Conservation (phyloP, 2,329 filamentous ascomycete genomes). For the Teratosphaeria gauchensis region DNA sequence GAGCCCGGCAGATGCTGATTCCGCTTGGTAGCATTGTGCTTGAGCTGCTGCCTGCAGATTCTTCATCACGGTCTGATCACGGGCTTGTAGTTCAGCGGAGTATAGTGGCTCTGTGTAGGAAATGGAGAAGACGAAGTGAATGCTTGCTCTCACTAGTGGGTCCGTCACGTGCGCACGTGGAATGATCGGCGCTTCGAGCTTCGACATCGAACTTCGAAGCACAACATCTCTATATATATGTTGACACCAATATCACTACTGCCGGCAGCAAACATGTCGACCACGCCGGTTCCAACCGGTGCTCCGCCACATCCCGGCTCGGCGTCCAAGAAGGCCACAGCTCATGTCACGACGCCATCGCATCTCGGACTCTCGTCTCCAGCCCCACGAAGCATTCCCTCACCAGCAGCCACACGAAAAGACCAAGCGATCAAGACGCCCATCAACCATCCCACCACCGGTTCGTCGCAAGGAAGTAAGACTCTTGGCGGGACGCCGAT, state of each 20-base stretch:
- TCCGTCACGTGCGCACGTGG: too few species aligned
- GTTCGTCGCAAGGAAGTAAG: conserved; percentile 20
- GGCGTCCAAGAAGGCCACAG: conserved; percentile 20
- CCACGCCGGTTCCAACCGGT: neutral
- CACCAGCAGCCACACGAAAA: conserved; percentile 18
- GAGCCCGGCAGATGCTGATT: too few species aligned
- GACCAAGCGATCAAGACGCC: conserved; percentile 31
- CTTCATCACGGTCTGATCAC: too few species aligned
- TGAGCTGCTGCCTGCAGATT: too few species aligned
- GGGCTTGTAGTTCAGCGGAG: too few species aligned
- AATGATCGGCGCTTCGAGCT: too few species aligned
- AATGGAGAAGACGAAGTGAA: too few species aligned
- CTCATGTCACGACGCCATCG: conserved; percentile 25
- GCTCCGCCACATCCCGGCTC: conserved; percentile 3
- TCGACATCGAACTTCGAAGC: too few species aligned
- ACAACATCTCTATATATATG: neutral
- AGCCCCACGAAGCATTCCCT: conserved; percentile 22
- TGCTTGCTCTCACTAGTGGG: too few species aligned
- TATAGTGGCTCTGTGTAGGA: too few species aligned
- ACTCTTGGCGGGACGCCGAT: conserved; percentile 24
- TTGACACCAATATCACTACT: neutral
- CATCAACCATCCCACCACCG: conserved; percentile 21
- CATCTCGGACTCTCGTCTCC: conserved; percentile 34
- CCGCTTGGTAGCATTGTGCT: too few species aligned
- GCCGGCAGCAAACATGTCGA: neutral